Evolutionary conservation across 2,329 filamentous ascomycete species (phyloP).

Genomic region (Fusarium coicis): DNA sequence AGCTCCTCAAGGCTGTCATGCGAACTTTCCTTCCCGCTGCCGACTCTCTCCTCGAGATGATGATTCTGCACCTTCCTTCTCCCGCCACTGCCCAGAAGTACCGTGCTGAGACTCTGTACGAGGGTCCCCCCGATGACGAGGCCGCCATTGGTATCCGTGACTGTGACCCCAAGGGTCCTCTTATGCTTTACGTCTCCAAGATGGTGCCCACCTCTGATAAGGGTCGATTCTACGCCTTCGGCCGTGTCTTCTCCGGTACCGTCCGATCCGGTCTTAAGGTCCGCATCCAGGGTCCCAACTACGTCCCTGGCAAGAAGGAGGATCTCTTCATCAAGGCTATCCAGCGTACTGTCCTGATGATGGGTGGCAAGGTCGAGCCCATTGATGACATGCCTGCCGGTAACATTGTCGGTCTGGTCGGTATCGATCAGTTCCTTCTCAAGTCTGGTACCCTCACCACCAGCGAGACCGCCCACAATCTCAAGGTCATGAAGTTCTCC

Average conservation of each 20-base stretch:
- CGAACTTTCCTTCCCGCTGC: constrained; percentile 98
- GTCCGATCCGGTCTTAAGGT: constrained; percentile 98
- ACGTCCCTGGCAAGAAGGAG: constrained; percentile 97
- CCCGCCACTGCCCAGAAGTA: constrained; percentile 96
- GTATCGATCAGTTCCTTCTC: constrained; percentile 99
- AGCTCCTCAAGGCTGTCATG: constrained; percentile 98
- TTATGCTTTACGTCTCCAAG: constrained; percentile 99
- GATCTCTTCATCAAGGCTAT: constrained; percentile 99
- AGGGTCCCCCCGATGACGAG: constrained; percentile 94
- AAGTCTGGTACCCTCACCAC: constrained; percentile 99
- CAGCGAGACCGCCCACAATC: constrained; percentile 96
- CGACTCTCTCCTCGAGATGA: constrained; percentile 99
- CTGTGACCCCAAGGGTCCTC: constrained; percentile 96
- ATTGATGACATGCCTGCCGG: constrained; percentile 99
- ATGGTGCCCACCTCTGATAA: constrained; percentile 99
- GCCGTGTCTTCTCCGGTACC: constrained; percentile 99
- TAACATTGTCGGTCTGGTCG: constrained; percentile 99
- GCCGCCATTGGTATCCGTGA: constrained; percentile 96
- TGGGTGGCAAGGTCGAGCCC: constrained; percentile 98
- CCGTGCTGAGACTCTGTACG: constrained; percentile 98
- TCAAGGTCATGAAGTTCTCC: constrained; percentile 99
- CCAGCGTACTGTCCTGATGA: constrained; percentile 99
- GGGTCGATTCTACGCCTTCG: constrained; percentile 99
- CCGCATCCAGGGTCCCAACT: constrained; percentile 99
- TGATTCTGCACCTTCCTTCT: constrained; percentile 98